These are phyloP conservation scores for Teratosphaeria zuluensis DNA, from an alignment of 2,329 filamentous ascomycete species.

Conservation along the genomic window DNA sequence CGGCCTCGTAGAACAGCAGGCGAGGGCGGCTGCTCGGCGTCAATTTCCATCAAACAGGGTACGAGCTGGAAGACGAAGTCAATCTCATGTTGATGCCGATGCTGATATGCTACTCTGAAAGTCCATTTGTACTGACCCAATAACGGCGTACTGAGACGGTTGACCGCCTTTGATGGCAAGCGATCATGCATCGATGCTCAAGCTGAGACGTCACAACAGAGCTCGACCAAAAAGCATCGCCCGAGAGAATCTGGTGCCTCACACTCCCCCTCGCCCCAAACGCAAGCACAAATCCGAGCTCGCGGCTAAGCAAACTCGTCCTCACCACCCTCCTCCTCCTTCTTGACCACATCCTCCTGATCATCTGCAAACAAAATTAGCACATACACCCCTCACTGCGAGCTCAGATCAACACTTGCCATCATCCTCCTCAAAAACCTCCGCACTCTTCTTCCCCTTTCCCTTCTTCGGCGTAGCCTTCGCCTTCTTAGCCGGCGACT, in stretches of 20 bases:
- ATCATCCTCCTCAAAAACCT: not conserved
- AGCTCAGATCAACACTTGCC: not conserved
- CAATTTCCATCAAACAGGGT: not conserved
- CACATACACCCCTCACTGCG: not conserved
- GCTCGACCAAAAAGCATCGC: not conserved
- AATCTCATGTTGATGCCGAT: not conserved
- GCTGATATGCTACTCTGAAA: not conserved
- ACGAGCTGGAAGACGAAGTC: not conserved
- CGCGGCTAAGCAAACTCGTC: not conserved
- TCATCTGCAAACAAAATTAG: not conserved
- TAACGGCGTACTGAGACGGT: not conserved
- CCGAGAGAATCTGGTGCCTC: not conserved
- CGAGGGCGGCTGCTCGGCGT: not conserved
- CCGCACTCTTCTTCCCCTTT: slow-evolving; percentile 1
- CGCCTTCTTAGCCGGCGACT: slow-evolving; percentile 3
- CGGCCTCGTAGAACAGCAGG: not conserved
- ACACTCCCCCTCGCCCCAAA: not conserved
- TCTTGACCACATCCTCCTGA: not conserved
- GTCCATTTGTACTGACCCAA: not conserved
- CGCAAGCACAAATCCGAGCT: not conserved
- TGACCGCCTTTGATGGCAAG: not conserved
- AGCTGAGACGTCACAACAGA: not conserved
- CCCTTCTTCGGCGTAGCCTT: slow-evolving; percentile 1
- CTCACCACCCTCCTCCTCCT: not conserved
- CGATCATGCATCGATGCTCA: not conserved